Conservation (phyloP, 257 asterid species). For the Marsdenia floribunda region DNA sequence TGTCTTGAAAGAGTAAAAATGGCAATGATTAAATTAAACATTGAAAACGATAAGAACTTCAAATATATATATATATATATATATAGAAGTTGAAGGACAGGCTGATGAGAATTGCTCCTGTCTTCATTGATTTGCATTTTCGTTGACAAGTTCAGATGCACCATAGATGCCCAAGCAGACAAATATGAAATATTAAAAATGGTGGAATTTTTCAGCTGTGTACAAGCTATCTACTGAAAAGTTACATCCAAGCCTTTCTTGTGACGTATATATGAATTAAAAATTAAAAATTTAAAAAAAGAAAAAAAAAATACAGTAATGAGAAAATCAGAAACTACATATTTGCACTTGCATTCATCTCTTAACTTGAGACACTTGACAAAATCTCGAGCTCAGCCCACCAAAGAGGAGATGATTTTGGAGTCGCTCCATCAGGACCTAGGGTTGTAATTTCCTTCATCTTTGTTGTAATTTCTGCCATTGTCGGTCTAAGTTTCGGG, state of each 20-base stretch:
- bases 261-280: neutral
- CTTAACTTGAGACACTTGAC: conserved; percentile 17
- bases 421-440: conserved; percentile 32
- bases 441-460: conserved; percentile 55
- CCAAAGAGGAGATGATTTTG: conserved; percentile 36
- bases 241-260: neutral
- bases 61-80: too few species aligned
- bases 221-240: conserved; percentile 4
- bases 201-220: neutral
- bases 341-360: neutral
- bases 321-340: neutral
- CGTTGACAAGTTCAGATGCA: neutral
- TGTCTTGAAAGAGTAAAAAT: too few species aligned
- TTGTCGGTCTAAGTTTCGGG: conserved; percentile 41
- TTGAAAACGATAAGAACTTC: too few species aligned
- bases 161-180: neutral
- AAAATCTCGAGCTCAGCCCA: conserved; percentile 36
- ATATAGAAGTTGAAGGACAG: neutral
- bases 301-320: neutral
- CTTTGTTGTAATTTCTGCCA: conserved; percentile 41
- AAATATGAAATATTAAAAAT: neutral
- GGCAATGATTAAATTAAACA: too few species aligned
- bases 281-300: too few species aligned
- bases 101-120: neutral
- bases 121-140: neutral